Percentiles rank a stretch among this genome's conserved stretches.
These are phyloP conservation scores for Quercus phellos DNA, from an alignment of 331 rosid genomes.

Conservation along the genomic window DNA sequence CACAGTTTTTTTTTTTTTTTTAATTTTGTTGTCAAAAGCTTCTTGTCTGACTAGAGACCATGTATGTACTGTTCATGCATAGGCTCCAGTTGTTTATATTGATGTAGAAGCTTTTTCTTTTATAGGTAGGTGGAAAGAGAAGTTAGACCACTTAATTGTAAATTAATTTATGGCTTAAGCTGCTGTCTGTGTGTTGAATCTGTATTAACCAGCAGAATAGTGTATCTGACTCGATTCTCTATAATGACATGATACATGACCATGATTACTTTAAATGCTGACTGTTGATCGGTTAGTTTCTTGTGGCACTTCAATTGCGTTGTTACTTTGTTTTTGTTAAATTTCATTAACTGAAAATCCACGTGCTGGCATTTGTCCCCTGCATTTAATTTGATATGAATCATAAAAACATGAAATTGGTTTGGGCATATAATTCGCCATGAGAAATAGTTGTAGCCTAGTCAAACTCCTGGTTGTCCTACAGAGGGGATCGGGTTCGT, in stretches of 20 bases:
- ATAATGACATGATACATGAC: background rate
- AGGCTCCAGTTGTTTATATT: background rate
- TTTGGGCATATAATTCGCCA: too few relatives aligned
- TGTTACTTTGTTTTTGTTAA: too few relatives aligned
- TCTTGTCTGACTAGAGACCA: background rate
- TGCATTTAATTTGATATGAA: too few relatives aligned
- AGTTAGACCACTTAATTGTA: background rate
- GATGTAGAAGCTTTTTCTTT: background rate
- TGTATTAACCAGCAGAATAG: background rate
- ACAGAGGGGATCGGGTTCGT: too few relatives aligned
- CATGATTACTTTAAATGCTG: too few relatives aligned
- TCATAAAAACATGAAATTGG: too few relatives aligned
- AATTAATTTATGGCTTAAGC: background rate
- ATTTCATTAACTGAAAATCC: too few relatives aligned
- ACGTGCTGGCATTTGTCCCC: too few relatives aligned
- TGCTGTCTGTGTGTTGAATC: background rate
- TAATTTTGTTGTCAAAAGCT: background rate
- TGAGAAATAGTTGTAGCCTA: too few relatives aligned
- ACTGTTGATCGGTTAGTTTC: too few relatives aligned
- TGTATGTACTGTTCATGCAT: background rate
- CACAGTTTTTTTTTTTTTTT: background rate
- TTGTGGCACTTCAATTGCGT: too few relatives aligned
- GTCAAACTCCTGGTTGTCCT: too few relatives aligned
- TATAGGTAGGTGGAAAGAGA: background rate
- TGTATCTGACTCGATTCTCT: background rate